Base-by-base conservation (phyloP, 805 yeast species). In the Ogataea dorogensis region DNA sequence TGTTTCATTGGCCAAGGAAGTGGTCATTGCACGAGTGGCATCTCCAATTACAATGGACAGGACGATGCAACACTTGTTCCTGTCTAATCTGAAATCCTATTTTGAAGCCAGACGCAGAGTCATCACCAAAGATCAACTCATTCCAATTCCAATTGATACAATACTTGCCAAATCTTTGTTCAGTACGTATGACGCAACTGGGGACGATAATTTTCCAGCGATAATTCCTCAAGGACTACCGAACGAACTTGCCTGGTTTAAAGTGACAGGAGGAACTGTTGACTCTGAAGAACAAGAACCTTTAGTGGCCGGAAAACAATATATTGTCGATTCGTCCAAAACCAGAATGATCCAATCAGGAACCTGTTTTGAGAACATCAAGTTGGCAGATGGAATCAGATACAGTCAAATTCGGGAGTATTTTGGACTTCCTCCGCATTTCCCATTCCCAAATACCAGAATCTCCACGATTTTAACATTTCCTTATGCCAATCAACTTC, bases 181-280 rank as follows among this genome's bases (percentile, higher is more conserved):
- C 46, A 64, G 61, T 15, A 59, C 67, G 4, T 52, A 67, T 54
- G 46, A 53, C 14, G 33, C 50, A 2, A 26, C 47, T 9, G 42
- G 42, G 7, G 49, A 40, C 14, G 43, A 40, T 5, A 17, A 17
- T 4, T 53, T 53, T 10, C 65, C 65, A 1, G 57, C 58, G 2
- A 62, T 68, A 4, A 60, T 75, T 2, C 87, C 88, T 0, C 59
- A 64, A 3, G 86, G 86, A 0, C 68, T 68, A 15, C 78, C 85
- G 1, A 86, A 88, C 54, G 66, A 76, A 0, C 72, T 89, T 13
- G 95, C 88, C 0, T 91, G 96, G 96, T 91, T 88, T 59, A 75
- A 75, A 47, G 73, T 91, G 2, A 67, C 75, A 2, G 81, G 73
- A 5, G 64, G 79, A 4, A 51, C 63, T 5, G 71, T 70, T 3